Evolutionary conservation across 2,329 filamentous ascomycete genomes (phyloP), one percentile per base, ranked within the genome.

Genomic region (Akanthomyces muscarius): DNA sequence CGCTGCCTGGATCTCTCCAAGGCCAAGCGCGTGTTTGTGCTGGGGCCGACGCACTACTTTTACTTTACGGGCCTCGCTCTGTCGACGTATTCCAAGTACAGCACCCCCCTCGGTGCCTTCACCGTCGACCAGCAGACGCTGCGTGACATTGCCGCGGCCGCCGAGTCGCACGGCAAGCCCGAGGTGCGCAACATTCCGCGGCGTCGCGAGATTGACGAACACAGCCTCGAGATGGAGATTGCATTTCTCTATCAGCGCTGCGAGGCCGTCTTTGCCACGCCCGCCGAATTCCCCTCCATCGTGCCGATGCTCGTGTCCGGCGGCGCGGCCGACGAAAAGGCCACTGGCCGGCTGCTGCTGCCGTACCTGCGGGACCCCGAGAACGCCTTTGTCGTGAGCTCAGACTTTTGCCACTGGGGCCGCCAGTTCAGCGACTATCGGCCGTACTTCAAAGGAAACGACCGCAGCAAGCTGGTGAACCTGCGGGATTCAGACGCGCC

Each of bases 341-440:
- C 75, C 1, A 86, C 89, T 63, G 95, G 92, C 2, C 70, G 78
- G 30, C 73, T 92, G n/a, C 80, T 99, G 8, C 85, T 90, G 1
- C 88, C 89, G 0, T 96, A 95, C 73, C 78, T 99, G 7, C 80
- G 81, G 41, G 89, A 97, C 68, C 85, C 88, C 0, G 78, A 83
- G 14, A 96, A 91, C 65, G 86, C 89, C 1, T 97, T 98, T 72
- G 84, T 99, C 65, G 84, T 98, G 66, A 95, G 90, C 74, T 97
- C 92, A 1, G 95, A 99, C 74, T 99, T 99, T 74, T 97, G 94
- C 67, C 95, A 99, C 75, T 99, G 95, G 95, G 95, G 95, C 13
- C 69, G 80, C 0, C 83, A 91, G 55, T 99, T 97, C 75, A 56
- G 55, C 25, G 80, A 83, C 62, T 99, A 98, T 75, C 91, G 87